phyloP scores from a whole-genome alignment of 805 yeast species.

The Wickerhamomyces sydowiorum region DNA sequence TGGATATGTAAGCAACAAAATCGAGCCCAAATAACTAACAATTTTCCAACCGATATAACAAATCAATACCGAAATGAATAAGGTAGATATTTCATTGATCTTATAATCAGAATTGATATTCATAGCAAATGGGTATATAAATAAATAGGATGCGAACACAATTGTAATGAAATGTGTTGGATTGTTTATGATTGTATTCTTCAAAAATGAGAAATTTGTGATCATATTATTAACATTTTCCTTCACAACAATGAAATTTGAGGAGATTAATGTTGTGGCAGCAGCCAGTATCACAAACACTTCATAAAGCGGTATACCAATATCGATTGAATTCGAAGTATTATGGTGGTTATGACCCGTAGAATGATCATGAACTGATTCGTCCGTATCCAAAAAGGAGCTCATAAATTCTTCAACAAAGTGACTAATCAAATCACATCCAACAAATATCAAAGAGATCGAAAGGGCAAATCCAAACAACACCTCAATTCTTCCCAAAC shows the following conservation, averaged over 20 bases:
- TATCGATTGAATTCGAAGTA: conserved; percentile 8
- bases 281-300: conserved; percentile 20
- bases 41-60: conserved; percentile 47
- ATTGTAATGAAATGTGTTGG: conserved; percentile 39
- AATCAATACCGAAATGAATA: conserved; percentile 37
- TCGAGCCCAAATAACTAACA: conserved; percentile 45
- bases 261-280: conserved; percentile 27
- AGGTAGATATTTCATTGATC: conserved; percentile 40
- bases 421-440: conserved; percentile 84
- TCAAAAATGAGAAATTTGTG: conserved; percentile 6
- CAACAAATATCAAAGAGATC: conserved; percentile 82
- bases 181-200: conserved; percentile 16
- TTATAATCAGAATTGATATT: conserved; percentile 15
- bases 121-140: conserved; percentile 32
- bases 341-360: conserved; percentile 23
- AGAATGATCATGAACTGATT: conserved; percentile 1
- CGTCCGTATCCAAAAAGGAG: conserved; percentile 21
- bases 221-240: conserved; percentile 1
- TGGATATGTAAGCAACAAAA: conserved; percentile 50
- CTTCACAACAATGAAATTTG: conserved; percentile 14
- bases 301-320: conserved; percentile 26
- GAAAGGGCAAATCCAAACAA: conserved; percentile 82
- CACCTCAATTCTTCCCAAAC: conserved; percentile 86
- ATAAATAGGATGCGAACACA: conserved; percentile 33
- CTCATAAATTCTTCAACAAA: conserved; percentile 68